Evolutionary conservation across 2,329 filamentous ascomycete species (phyloP).

Genomic region (Fusarium pseudoanthophilum): DNA sequence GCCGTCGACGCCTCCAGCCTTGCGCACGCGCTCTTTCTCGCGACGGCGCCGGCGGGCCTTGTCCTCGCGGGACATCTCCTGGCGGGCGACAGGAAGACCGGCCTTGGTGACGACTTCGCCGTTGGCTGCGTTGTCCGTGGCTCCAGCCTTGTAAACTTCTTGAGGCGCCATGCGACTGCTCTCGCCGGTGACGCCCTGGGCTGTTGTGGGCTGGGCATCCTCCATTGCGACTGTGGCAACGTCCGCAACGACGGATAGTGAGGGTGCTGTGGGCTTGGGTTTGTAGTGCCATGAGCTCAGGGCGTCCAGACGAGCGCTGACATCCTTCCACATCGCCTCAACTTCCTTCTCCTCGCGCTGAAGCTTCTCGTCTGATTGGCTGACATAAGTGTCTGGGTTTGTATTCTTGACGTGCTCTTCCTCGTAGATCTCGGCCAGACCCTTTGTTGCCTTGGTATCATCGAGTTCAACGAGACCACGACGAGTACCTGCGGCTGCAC

Average conservation of each 20-base stretch:
- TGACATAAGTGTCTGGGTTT: constrained; percentile 82
- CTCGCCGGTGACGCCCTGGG: constrained; percentile 75
- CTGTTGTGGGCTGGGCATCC: constrained; percentile 88
- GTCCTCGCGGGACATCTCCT: constrained; percentile 90
- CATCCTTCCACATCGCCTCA: constrained; percentile 81
- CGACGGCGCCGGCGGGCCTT: constrained; percentile 79
- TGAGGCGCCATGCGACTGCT: constrained; percentile 88
- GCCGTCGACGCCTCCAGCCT: constrained; percentile 64
- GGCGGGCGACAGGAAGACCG: constrained; percentile 79
- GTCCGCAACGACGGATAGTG: constrained; percentile 87
- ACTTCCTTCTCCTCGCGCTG: constrained; percentile 86
- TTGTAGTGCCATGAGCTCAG: constrained; percentile 96
- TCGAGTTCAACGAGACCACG: constrained; percentile 84
- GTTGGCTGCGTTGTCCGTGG: constrained; percentile 68
- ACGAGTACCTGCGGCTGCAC: constrained; percentile 68
- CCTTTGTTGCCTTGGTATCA: constrained; percentile 86
- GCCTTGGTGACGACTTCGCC: constrained; percentile 82
- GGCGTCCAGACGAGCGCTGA: constrained; percentile 83
- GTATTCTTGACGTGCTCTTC: constrained; percentile 84
- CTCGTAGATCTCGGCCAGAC: constrained; percentile 93
- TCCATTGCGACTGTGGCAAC: constrained; percentile 95
- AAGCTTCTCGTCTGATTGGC: constrained; percentile 83
- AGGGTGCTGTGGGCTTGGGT: constrained; percentile 84
- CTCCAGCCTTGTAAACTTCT: constrained; percentile 87
- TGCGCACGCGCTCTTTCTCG: constrained; percentile 86